Evolutionary conservation across 2,329 filamentous ascomycete species (phyloP).

Genomic region (Waltergamsia citrina): DNA sequence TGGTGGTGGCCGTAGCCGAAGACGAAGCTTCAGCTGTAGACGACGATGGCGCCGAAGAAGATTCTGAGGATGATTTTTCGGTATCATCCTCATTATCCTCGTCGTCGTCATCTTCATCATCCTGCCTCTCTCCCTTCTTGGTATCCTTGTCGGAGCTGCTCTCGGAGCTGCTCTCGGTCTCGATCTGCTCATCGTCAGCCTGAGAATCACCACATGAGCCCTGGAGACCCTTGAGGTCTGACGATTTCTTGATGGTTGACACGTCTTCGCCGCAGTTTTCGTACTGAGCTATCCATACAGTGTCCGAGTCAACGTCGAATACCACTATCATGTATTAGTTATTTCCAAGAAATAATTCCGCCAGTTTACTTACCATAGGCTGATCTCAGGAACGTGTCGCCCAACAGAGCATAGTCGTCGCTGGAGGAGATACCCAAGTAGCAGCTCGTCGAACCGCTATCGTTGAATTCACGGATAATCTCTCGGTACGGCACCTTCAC

Average conservation of each 20-base stretch:
- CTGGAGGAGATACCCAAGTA: slow-evolving; percentile 40
- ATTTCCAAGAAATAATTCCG: background rate
- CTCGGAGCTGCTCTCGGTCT: background rate
- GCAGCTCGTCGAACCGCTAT: slow-evolving; percentile 21
- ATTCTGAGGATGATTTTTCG: background rate
- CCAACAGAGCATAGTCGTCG: slow-evolving; percentile 36
- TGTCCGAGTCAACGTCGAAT: slow-evolving; percentile 39
- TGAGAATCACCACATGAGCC: slow-evolving; percentile 7
- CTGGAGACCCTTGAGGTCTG: slow-evolving; percentile 7
- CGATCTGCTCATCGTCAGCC: background rate
- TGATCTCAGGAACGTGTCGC: slow-evolving; percentile 43
- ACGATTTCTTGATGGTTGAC: slow-evolving; percentile 8
- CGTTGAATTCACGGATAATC: slow-evolving; percentile 23
- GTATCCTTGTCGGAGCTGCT: slow-evolving; percentile 2
- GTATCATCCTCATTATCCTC: background rate
- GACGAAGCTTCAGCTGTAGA: background rate
- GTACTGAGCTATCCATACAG: slow-evolving; percentile 40
- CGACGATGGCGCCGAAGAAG: background rate
- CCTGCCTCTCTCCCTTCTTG: too few species aligned
- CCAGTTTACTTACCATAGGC: slow-evolving; percentile 31
- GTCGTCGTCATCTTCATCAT: background rate
- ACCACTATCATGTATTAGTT: slow-evolving; percentile 24
- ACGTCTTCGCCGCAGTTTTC: slow-evolving; percentile 32
- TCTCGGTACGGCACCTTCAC: slow-evolving; percentile 40
- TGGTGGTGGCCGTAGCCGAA: background rate